Conservation (phyloP, 345 rosid genomes). For the Citrus reticulata region DNA sequence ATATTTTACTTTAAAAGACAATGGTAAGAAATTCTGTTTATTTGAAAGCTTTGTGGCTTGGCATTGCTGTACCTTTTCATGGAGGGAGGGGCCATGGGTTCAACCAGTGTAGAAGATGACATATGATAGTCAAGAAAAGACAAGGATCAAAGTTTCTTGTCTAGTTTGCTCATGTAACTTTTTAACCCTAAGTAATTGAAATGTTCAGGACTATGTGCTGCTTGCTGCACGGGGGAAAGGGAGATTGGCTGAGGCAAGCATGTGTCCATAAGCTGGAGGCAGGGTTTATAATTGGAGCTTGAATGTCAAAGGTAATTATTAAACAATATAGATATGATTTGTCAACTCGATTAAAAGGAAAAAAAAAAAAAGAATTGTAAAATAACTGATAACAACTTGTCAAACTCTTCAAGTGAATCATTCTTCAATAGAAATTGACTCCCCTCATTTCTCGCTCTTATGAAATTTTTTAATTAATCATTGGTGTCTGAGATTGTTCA, state of each 20-base stretch:
- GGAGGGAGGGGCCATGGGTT: no score
- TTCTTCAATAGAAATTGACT: background rate
- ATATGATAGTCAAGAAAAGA: no score
- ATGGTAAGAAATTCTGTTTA: background rate
- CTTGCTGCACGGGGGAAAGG: constrained; percentile 31
- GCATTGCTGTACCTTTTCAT: background rate
- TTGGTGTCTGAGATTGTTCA: no score
- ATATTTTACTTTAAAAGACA: background rate
- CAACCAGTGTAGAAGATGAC: no score
- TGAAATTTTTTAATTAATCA: no score
- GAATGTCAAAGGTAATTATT: background rate
- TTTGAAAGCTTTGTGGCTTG: background rate
- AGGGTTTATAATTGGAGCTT: background rate
- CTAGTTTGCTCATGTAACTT: background rate
- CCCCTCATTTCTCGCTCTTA: background rate
- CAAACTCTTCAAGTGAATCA: background rate
- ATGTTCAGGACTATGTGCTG: constrained; percentile 57
- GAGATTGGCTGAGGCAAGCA: constrained; percentile 47
- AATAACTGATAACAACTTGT: background rate
- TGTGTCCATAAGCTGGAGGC: background rate
- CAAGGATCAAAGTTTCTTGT: no score
- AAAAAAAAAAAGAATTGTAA: background rate
- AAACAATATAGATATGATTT: background rate
- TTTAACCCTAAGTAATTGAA: background rate
- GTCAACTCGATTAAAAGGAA: background rate